These are phyloP conservation scores for Adansonia grandidieri DNA, from an alignment of 441 rosid genomes.

Conservation along the genomic window DNA sequence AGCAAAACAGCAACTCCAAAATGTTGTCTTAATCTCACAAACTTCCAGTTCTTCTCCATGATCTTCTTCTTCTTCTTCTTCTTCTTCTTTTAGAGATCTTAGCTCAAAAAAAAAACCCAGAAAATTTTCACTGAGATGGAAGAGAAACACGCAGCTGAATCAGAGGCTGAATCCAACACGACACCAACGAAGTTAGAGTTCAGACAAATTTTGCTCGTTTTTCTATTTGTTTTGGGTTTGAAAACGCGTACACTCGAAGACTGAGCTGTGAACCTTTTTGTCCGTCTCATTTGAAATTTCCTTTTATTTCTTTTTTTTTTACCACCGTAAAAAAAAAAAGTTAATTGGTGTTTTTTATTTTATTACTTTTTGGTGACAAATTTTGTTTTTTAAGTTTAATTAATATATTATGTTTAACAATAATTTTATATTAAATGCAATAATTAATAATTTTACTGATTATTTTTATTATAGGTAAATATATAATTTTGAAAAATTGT, in stretches of 20 bases:
- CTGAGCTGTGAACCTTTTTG: neutral
- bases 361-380: neutral
- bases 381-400: neutral
- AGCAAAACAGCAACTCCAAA: conserved; percentile 32
- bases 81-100: conserved; percentile 11
- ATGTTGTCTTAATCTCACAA: conserved; percentile 39
- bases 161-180: conserved; percentile 13
- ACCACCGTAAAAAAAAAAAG: neutral
- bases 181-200: neutral
- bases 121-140: neutral
- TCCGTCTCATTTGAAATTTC: neutral
- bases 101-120: neutral
- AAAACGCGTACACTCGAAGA: conserved; percentile 22
- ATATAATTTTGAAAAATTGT: neutral
- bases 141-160: neutral
- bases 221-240: neutral
- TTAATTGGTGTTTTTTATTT: no score
- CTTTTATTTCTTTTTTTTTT: neutral
- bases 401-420: no score
- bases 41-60: conserved; percentile 43
- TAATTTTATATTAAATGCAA: neutral
- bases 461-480: neutral
- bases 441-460: neutral
- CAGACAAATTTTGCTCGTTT: neutral
- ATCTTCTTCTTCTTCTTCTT: neutral